phyloP scores from a whole-genome alignment of 306 rosid genomes.

The Prunus kanzakura region DNA sequence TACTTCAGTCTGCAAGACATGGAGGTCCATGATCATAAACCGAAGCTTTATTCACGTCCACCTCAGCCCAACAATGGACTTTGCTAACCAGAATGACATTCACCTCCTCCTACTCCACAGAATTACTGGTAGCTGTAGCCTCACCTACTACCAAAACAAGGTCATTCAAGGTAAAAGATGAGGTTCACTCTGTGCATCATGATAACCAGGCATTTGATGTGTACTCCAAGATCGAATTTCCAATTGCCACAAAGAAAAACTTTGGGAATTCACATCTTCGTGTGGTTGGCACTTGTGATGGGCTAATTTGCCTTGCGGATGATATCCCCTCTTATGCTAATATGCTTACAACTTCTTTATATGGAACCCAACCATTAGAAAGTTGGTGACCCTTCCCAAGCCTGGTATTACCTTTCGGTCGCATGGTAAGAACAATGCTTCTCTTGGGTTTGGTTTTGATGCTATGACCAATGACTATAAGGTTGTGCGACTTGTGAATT shows the following conservation, averaged over 20 bases:
- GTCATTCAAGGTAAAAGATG: background rate
- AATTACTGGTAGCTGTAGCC: background rate
- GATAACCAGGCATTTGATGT: background rate
- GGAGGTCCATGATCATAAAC: background rate
- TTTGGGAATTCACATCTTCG: background rate
- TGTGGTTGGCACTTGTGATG: background rate
- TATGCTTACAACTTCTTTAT: background rate
- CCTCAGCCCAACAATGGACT: background rate
- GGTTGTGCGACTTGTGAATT: no score
- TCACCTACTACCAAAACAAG: background rate
- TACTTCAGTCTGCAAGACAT: background rate
- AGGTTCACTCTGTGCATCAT: background rate
- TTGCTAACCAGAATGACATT: background rate
- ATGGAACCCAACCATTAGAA: constrained; percentile 4
- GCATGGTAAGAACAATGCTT: no score
- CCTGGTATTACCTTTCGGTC: background rate
- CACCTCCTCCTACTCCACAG: background rate
- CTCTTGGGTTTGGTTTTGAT: no score
- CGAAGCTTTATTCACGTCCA: background rate
- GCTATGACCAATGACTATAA: no score
- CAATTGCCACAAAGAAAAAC: background rate
- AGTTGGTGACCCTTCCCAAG: background rate
- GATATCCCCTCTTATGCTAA: background rate
- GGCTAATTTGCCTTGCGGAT: background rate
- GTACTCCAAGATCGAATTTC: background rate